A percentile compares a stretch with the other conserved stretches of the same genome.
Conservation (phyloP, 352 stramenopile species). For the Globisporangium recalcitrans region DNA sequence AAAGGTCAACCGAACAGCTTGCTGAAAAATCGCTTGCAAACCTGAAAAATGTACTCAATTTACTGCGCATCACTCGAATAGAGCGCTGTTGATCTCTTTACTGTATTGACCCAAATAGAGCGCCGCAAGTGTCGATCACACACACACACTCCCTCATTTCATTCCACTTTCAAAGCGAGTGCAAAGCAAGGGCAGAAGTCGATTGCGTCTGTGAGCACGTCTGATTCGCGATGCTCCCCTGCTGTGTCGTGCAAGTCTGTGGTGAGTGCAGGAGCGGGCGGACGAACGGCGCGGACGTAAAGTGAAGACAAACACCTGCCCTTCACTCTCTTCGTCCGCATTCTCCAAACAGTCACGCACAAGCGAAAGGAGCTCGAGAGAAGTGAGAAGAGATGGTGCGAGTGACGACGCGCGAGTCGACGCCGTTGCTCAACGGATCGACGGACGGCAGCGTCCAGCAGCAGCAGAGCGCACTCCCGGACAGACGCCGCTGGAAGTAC, state of each 20-base stretch:
- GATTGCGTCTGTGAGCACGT: no score
- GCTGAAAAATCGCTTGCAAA: neutral
- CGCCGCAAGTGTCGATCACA: neutral
- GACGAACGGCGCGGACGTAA: neutral
- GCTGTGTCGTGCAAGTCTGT: neutral
- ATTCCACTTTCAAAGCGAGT: neutral
- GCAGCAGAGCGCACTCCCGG: neutral
- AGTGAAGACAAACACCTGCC: neutral
- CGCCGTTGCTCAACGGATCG: slow-evolving; percentile 30
- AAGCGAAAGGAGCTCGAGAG: neutral
- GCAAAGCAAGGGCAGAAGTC: slow-evolving; percentile 4
- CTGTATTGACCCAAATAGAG: neutral
- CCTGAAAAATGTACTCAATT: neutral
- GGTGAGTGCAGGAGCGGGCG: no score
- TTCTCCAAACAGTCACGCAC: neutral
- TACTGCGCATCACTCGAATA: neutral
- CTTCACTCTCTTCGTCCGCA: neutral
- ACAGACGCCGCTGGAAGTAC: slow-evolving; percentile 9
- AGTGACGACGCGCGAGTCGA: slow-evolving; percentile 21
- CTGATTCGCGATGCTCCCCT: slow-evolving; percentile 1
- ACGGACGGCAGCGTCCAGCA: slow-evolving; percentile 3
- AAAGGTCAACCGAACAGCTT: neutral
- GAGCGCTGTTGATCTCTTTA: neutral
- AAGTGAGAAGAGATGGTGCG: neutral
- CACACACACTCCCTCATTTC: neutral